Conservation (phyloP, 371 early-diverging fungal genomes). For the Mortierella sp. region DNA sequence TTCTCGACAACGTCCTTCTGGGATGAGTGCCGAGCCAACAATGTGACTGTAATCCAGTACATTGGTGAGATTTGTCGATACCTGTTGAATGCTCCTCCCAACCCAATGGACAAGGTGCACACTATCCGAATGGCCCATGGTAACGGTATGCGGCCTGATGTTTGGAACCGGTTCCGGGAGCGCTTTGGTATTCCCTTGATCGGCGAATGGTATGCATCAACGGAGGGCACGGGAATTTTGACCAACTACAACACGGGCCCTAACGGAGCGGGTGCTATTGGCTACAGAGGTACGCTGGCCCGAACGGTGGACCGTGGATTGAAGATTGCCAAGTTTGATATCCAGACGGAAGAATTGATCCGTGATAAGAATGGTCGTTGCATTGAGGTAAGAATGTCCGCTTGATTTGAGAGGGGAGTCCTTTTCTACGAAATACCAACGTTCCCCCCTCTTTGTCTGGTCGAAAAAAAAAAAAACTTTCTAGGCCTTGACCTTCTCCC, state of each 20-base stretch:
- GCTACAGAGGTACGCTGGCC: conserved; percentile 41
- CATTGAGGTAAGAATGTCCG: conserved; percentile 59
- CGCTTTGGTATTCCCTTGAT: conserved; percentile 54
- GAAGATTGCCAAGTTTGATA: conserved; percentile 49
- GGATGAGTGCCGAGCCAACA: conserved; percentile 52
- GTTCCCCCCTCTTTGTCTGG: too few relatives aligned
- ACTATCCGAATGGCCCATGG: conserved; percentile 70
- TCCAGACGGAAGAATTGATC: conserved; percentile 57
- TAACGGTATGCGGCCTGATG: conserved; percentile 78
- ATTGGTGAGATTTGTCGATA: conserved; percentile 82
- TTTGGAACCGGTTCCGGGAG: conserved; percentile 69
- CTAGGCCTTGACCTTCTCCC: too few relatives aligned
- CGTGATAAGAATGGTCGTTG: conserved; percentile 62
- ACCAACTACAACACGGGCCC: conserved; percentile 53
- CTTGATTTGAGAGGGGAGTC: too few relatives aligned
- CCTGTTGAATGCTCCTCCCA: conserved; percentile 62
- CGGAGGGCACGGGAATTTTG: conserved; percentile 50
- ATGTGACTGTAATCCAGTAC: conserved; percentile 59
- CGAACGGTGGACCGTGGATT: conserved; percentile 40
- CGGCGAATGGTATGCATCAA: conserved; percentile 53
- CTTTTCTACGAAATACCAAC: too few relatives aligned
- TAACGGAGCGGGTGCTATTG: conserved; percentile 51
- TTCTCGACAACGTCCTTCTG: conserved; percentile 50
- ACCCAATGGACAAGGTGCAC: conserved; percentile 62
- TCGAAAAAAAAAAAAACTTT: too few relatives aligned